phyloP scores from a whole-genome alignment of 2,329 filamentous ascomycete genomes.

The Fusarium sarcochroum region DNA sequence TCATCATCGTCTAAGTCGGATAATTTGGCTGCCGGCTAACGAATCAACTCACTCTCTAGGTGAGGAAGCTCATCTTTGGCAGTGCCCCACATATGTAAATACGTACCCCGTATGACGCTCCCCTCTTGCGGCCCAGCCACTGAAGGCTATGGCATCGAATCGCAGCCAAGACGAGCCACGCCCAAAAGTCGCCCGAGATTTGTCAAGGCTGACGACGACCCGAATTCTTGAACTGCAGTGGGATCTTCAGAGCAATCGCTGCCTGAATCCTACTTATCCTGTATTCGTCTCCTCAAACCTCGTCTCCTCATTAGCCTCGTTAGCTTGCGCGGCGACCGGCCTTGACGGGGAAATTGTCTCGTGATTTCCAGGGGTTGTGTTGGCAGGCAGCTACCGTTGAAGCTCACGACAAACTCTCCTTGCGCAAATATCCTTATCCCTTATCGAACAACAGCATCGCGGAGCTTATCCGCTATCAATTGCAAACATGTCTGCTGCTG shows the following conservation, averaged over 20 bases:
- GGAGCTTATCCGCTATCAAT: conserved; percentile 36
- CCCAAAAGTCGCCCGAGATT: conserved; percentile 39
- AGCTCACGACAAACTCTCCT: conserved; percentile 24
- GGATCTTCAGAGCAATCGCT: conserved; percentile 1
- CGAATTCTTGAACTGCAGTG: conserved; percentile 22
- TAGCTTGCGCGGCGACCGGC: conserved; percentile 38
- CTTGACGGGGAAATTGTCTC: conserved; percentile 44
- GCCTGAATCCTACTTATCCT: conserved; percentile 4
- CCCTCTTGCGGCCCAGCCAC: conserved; percentile 43
- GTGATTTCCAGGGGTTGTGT: conserved; percentile 46
- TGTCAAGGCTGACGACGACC: conserved; percentile 50
- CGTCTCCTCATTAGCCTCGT: conserved; percentile 15
- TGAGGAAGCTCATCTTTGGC: conserved; percentile 6
- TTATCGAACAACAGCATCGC: conserved; percentile 22
- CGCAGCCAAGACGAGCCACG: conserved; percentile 41
- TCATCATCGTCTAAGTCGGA: neutral
- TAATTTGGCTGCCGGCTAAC: neutral
- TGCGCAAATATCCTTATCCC: conserved; percentile 16
- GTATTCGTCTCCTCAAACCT: neutral
- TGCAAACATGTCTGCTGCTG: conserved; percentile 50
- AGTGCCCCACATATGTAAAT: conserved; percentile 36
- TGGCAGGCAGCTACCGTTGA: conserved; percentile 8
- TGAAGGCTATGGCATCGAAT: conserved; percentile 42
- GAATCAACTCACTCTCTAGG: neutral
- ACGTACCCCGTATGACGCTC: conserved; percentile 47